Base-by-base conservation (phyloP, 768 basidiomycete genomes). In the Ramaria rubella region DNA sequence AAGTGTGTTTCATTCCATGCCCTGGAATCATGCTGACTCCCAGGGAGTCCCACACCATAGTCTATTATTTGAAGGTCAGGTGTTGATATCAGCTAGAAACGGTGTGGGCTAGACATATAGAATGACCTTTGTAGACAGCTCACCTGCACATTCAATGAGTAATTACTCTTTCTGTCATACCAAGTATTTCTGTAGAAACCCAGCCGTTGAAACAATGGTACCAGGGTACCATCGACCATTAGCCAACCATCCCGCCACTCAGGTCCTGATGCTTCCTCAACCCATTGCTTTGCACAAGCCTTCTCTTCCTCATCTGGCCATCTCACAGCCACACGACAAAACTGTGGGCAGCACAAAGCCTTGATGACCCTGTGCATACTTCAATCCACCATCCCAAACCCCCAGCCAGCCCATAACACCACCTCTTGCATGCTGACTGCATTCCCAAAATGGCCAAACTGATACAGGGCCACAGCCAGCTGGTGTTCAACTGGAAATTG, bases 401-500 rank as follows among this genome's bases (percentile, higher is more conserved):
- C 52, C 15, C 61, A 51, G 3, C 69, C 69, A 12, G 66, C 64
- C 67, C 64, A 66, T 30, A 62, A 62, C 0, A 65, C 67, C 23
- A 69, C 59, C 24, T 48, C 49, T 29, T 65, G 58, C 0, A 65
- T 58, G 1, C 61, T 63, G 5, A 64, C 63, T 15, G 61, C 61
- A 59, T 72, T 73, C 11, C 70, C 67, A 57, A 64, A 60, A 21
- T 72, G 67, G 1, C 71, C 67, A 30, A 63, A 57, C 4, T 58
- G 49, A 52, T 60, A 65, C 24, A 69, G 46, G 27, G 65, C 60
- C 21, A 72, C 67, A 1, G 70, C 66, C 4, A 73, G 65, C 52
- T 73, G 72, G 3, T 60, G 52, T 8, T 64, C 60, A 26, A 72
- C 58, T 1, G 67, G 66, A 1, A 67, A 57, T 51, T 72, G 70